phyloP scores from a whole-genome alignment of 2,329 filamentous ascomycete genomes.

The Aspergillus fischeri region DNA sequence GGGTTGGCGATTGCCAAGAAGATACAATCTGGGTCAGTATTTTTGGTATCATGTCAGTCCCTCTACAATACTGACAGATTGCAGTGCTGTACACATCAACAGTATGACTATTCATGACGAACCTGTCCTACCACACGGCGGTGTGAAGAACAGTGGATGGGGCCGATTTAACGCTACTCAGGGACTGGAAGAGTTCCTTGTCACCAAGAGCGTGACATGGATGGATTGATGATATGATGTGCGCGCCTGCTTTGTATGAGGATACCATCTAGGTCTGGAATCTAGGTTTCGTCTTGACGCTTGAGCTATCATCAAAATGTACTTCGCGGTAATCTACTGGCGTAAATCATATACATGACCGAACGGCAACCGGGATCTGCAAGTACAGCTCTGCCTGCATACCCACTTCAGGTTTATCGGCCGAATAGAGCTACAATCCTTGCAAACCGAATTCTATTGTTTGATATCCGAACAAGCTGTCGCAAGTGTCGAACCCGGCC shows the following conservation, averaged over 20 bases:
- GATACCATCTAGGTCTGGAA: neutral
- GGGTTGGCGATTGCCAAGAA: conserved; percentile 55
- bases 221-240: conserved; percentile 29
- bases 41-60: conserved; percentile 17
- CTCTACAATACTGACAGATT: neutral
- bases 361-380: neutral
- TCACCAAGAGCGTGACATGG: conserved; percentile 62
- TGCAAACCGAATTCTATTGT: too few species aligned
- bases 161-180: conserved; percentile 52
- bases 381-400: neutral
- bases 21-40: conserved; percentile 59
- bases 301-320: neutral
- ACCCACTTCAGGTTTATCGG: neutral
- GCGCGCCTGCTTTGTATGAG: neutral
- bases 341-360: neutral
- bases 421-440: neutral
- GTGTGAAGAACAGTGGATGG: conserved; percentile 57
- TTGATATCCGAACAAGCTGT: neutral
- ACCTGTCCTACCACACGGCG: conserved; percentile 58
- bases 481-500: neutral
- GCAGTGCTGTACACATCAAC: conserved; percentile 58
- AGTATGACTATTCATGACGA: conserved; percentile 63
- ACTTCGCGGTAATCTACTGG: too few species aligned
- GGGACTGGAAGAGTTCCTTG: conserved; percentile 58
- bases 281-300: conserved; percentile 1